A percentile compares a stretch with the other conserved stretches of the same genome.
phyloP scores from a whole-genome alignment of 371 early-diverging fungal species.

The Nematocida homosporus region DNA sequence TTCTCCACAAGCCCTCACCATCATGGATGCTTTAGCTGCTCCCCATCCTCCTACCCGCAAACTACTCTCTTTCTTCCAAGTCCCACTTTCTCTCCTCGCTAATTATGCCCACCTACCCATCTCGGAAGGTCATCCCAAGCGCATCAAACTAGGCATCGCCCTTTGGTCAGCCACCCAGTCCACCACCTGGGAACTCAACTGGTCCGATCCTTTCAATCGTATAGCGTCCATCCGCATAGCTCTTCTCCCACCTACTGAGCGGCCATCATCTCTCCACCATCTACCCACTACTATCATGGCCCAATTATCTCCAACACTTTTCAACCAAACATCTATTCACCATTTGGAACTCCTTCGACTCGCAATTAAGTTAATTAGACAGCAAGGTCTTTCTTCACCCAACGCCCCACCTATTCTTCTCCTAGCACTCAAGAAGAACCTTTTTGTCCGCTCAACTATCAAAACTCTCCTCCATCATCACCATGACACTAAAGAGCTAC shows the following conservation, averaged over 20 bases:
- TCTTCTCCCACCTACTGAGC: not conserved
- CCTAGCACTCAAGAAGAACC: conserved; percentile 8
- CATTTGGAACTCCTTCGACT: conserved; percentile 25
- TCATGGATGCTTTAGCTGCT: conserved; percentile 1
- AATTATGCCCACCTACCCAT: conserved; percentile 2
- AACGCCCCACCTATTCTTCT: not conserved
- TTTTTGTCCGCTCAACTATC: not conserved
- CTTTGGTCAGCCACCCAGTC: conserved; percentile 1
- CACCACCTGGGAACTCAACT: not conserved
- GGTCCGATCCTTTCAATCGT: conserved; percentile 8
- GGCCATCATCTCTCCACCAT: not conserved
- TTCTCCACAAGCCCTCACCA: not conserved
- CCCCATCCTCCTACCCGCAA: not conserved
- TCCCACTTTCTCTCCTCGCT: conserved; percentile 1
- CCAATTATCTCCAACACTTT: conserved; percentile 8
- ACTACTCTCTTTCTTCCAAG: not conserved
- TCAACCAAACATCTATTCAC: not conserved
- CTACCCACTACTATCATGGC: not conserved
- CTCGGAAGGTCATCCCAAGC: conserved; percentile 22
- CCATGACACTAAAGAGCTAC: not conserved
- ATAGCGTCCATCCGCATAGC: conserved; percentile 16
- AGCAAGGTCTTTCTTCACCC: not conserved
- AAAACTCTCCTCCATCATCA: not conserved
- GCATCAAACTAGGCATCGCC: conserved; percentile 16
- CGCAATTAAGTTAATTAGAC: not conserved